Base-by-base conservation (phyloP, 768 basidiomycete genomes). In the Botryobasidium botryosum region DNA sequence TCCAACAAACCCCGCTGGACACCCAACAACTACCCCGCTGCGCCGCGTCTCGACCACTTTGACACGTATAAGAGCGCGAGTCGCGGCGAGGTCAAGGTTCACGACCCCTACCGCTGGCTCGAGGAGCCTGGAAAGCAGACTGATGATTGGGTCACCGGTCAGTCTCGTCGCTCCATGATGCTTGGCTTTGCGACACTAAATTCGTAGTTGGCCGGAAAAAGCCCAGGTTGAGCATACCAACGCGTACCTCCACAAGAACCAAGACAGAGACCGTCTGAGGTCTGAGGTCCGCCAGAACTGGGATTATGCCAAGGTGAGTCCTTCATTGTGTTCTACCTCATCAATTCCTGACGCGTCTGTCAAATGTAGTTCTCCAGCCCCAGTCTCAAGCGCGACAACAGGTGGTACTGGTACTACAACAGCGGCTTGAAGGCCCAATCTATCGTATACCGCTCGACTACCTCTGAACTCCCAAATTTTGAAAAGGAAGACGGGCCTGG, bases 351-450 rank as follows among this genome's bases (percentile, higher is more conserved):
- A n/a, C 4, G 3, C 18, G n/a, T n/a, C n/a, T n/a, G 39, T 10
- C 23, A n/a, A 8, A 44, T 17, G 31, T 56, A 81, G 78, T 80
- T 81, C 57, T 72, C 70, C 18, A 62, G 74, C 0, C 84, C 83
- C 0, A 51, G 56, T 6, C 57, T 79, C 43, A 70, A 72, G 49
- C 64, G 74, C 12, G 80, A 85, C 52, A 70, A 68, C 13, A 70
- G 69, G 40, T 87, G 80, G 77, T 88, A 87, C 53, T 83, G 82
- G 79, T 71, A 69, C 54, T 71, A 77, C 55, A 85, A 87, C 60
- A 75, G 71, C 43, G 84, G 83, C 25, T 68, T 86, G 23, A 75
- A 83, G 50, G 66, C 77, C 1, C 82, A 84, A 55, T 64, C 71
- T 43, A 62, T 21, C 31, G 57, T 23, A 5, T 31, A 20, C 7